Evolutionary conservation across 345 rosid species (phyloP).

Genomic region (Eucalyptus erythrocorys): DNA sequence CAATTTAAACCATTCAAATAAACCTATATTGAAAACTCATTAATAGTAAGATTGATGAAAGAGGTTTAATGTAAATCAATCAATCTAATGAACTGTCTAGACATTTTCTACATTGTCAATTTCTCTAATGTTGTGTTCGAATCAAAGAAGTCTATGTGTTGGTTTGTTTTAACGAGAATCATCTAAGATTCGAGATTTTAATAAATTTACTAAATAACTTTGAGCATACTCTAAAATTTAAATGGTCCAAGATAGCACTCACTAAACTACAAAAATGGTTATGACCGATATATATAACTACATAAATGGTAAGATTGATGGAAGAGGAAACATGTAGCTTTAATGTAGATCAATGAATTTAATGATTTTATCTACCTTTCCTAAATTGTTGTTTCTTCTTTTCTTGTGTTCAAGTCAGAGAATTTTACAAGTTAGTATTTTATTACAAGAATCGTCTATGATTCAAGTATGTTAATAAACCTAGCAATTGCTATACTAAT

Average conservation of each 20-base stretch:
- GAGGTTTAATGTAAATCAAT: background rate
- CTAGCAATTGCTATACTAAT: background rate
- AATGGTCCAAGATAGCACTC: background rate
- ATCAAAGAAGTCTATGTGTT: background rate
- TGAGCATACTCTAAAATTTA: background rate
- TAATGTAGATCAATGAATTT: background rate
- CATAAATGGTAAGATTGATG: background rate
- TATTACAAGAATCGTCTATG: background rate
- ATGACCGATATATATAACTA: too few relatives aligned
- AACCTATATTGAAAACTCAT: background rate
- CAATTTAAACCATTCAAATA: background rate
- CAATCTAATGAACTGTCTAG: background rate
- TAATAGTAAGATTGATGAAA: background rate
- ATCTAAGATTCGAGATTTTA: background rate
- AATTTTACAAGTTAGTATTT: background rate
- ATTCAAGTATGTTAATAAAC: background rate
- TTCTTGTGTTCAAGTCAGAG: background rate
- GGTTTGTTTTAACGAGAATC: background rate
- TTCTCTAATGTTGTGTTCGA: background rate
- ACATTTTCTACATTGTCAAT: background rate
- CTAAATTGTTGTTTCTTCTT: background rate
- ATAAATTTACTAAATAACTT: background rate
- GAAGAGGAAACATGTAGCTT: background rate
- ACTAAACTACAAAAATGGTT: background rate
- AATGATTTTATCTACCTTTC: background rate